Evolutionary conservation across 305 asterid genomes (phyloP).

Genomic region (Caryopteris hybrid): DNA sequence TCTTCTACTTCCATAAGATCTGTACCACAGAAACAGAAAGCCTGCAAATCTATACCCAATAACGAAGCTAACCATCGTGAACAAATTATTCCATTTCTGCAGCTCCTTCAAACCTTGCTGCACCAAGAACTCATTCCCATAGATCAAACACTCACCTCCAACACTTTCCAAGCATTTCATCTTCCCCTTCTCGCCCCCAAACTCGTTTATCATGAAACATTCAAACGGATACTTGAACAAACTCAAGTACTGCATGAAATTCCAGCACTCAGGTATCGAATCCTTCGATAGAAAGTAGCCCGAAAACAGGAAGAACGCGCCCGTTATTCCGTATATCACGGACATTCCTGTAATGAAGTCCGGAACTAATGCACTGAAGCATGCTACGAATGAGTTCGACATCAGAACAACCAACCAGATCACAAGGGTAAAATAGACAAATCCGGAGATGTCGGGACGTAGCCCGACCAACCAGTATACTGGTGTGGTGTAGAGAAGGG

Average conservation of each 20-base stretch:
- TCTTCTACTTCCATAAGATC: not conserved
- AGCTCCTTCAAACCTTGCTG: constrained; percentile 50
- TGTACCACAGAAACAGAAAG: constrained; percentile 40
- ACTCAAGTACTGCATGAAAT: constrained; percentile 60
- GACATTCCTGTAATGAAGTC: constrained; percentile 67
- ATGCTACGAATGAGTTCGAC: constrained; percentile 67
- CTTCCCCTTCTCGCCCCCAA: constrained; percentile 53
- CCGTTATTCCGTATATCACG: constrained; percentile 48
- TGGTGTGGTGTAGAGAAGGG: constrained; percentile 48
- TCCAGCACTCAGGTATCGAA: constrained; percentile 52
- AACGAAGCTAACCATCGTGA: constrained; percentile 47
- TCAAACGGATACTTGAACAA: constrained; percentile 80
- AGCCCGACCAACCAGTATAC: constrained; percentile 72
- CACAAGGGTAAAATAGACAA: constrained; percentile 47
- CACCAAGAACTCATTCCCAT: constrained; percentile 42
- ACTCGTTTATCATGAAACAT: constrained; percentile 69
- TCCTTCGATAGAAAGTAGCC: constrained; percentile 71
- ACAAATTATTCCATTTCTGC: constrained; percentile 52
- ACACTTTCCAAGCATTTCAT: constrained; percentile 36
- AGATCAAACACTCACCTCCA: constrained; percentile 34
- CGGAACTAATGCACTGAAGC: constrained; percentile 61
- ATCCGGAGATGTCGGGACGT: constrained; percentile 30
- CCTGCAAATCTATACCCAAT: constrained; percentile 47
- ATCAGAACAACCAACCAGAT: constrained; percentile 55
- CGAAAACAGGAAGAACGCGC: constrained; percentile 68